Evolutionary conservation across 768 basidiomycete genomes (phyloP).

Genomic region (Russula olivacea): DNA sequence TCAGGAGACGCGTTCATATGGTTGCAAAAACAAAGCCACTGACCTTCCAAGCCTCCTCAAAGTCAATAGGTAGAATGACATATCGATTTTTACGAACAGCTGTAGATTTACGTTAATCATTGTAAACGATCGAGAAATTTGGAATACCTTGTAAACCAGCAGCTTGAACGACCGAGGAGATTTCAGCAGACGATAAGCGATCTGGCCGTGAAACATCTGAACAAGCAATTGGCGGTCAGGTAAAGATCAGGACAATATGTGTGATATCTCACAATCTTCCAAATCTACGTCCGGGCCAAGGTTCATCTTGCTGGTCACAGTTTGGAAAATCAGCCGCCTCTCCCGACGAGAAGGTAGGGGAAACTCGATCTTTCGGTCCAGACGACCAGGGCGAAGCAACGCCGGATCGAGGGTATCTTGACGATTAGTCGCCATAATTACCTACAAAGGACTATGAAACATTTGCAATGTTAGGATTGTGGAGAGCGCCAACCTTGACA

Average conservation of each 20-base stretch:
- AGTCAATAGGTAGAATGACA: slow-evolving; percentile 93
- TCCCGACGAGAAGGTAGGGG: slow-evolving; percentile 91
- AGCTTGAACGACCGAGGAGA: slow-evolving; percentile 91
- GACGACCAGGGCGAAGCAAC: slow-evolving; percentile 90
- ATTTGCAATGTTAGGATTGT: background rate
- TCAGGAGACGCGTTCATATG: slow-evolving; percentile 28
- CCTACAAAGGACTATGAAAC: slow-evolving; percentile 43
- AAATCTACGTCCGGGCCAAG: slow-evolving; percentile 95
- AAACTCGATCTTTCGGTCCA: slow-evolving; percentile 99
- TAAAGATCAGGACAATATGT: background rate
- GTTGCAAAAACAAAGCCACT: slow-evolving; percentile 53
- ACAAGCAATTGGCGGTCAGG: background rate
- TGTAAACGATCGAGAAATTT: background rate
- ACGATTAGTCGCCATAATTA: slow-evolving; percentile 99
- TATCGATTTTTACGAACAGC: slow-evolving; percentile 98
- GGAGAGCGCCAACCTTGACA: slow-evolving; percentile 66
- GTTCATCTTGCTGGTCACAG: slow-evolving; percentile 96
- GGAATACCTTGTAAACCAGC: slow-evolving; percentile 87
- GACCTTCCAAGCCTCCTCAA: slow-evolving; percentile 99
- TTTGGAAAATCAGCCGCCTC: slow-evolving; percentile 96
- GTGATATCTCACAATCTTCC: slow-evolving; percentile 73
- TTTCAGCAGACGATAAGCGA: slow-evolving; percentile 91
- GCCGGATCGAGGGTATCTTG: slow-evolving; percentile 98
- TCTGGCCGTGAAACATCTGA: slow-evolving; percentile 96
- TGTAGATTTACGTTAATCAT: slow-evolving; percentile 30